Percentiles rank a stretch among this genome's conserved stretches.
Conservation (phyloP, 257 asterid genomes). For the Ilex asprella region DNA sequence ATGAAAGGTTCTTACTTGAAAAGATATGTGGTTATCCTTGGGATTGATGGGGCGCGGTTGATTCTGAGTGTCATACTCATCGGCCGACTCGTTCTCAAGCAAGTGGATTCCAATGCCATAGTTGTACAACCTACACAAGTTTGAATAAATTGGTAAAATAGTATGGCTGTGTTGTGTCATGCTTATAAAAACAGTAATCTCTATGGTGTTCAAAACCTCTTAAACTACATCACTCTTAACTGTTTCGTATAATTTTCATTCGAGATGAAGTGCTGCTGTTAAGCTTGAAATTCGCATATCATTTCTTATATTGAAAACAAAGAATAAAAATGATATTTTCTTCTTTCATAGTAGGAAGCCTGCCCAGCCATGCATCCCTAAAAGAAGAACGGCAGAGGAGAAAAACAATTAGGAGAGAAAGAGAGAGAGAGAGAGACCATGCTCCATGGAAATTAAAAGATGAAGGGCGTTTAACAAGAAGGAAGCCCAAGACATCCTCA, state of each 20-base stretch:
- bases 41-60: constrained; percentile 30
- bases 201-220: no score
- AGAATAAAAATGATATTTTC: no score
- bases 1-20: constrained; percentile 22
- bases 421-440: constrained; percentile 16
- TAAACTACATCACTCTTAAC: no score
- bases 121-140: constrained; percentile 25
- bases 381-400: background rate
- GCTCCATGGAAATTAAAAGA: constrained; percentile 33
- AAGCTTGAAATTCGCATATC: background rate
- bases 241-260: no score
- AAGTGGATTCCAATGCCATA: constrained; percentile 38
- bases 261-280: no score
- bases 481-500: constrained; percentile 31
- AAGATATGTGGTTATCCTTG: constrained; percentile 34
- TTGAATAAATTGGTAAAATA: background rate
- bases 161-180: background rate
- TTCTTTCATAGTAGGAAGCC: no score
- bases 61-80: constrained; percentile 1
- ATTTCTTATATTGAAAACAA: background rate
- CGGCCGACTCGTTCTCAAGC: constrained; percentile 19
- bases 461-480: constrained; percentile 34
- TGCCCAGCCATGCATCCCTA: background rate
- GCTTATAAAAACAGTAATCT: background rate
- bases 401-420: no score